Evolutionary conservation across 202 grass and related monocot genomes (phyloP), one percentile per base, ranked within the genome.

Genomic region (Tripidium arundinaceum): DNA sequence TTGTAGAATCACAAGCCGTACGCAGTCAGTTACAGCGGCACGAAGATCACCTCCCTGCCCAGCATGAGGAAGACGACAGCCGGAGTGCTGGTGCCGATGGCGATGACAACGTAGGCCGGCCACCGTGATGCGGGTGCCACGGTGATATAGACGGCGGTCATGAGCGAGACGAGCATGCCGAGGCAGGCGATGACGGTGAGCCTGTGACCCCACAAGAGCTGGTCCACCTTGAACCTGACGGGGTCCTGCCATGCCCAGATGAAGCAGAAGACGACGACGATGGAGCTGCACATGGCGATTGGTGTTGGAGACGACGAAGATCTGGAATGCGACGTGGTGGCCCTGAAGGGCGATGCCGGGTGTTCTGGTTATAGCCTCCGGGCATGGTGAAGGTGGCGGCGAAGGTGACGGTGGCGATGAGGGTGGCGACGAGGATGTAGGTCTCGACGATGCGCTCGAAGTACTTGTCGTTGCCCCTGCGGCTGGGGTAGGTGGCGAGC

Each of bases 371-470:
- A 40, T 89, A 93, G 6, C 88, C 88, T 11, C 88, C 86, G 1
- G 90, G 90, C 81, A 97, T 87, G 74, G 83, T 93, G 83, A 93
- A 93, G 1, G 72, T 83, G 38, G 93, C 93, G 11, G 93, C 75
- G 45, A 97, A 97, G 19, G 84, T 93, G 38, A 93, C 93, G 0
- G 93, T 97, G 70, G 93, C 90, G 50, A 93, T 93, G 34, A 97
- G 88, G 8, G 88, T 89, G 4, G 93, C 93, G 2, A 93, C 90
- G 14, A 97, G 65, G 40, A 89, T 91, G 71, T 93, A 92, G 1
- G 81, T 97, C 29, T 75, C 47, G 37, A 87, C 78, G 76, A 84
- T 83, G 49, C 80, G 64, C 71, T 89, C 79, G 62, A 89, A 93
- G 74, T 91, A 79, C 7, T 91, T 82, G 9, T 91, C 36, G 26